These are phyloP conservation scores for Solanum okadae DNA, from an alignment of 257 asterid genomes.

Conservation along the genomic window DNA sequence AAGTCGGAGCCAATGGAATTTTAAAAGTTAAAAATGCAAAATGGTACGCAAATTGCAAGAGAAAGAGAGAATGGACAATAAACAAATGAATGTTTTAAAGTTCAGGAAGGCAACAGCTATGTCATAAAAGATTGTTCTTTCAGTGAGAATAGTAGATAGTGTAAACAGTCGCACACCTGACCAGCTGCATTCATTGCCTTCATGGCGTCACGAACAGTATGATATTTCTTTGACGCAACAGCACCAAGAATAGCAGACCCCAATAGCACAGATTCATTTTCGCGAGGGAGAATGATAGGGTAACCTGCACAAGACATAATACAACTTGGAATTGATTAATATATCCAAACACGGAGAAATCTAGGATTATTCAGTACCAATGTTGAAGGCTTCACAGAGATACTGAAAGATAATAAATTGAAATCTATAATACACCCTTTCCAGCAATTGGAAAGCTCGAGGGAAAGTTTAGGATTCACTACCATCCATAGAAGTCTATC, in stretches of 20 bases:
- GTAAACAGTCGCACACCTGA: constrained; percentile 27
- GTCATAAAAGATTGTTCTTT: neutral
- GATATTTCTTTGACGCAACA: constrained; percentile 81
- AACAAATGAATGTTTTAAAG: neutral
- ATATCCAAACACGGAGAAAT: neutral
- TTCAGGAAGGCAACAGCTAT: neutral
- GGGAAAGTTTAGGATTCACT: neutral
- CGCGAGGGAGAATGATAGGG: constrained; percentile 83
- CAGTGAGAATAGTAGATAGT: neutral
- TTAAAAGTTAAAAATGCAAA: neutral
- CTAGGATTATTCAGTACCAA: neutral
- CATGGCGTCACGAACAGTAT: constrained; percentile 74
- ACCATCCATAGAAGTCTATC: neutral
- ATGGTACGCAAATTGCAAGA: neutral
- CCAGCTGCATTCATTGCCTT: constrained; percentile 87
- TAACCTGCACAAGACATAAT: constrained; percentile 34
- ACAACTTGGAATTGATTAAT: neutral
- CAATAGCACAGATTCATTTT: constrained; percentile 82
- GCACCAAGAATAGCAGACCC: constrained; percentile 99
- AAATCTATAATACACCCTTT: neutral
- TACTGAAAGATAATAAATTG: neutral
- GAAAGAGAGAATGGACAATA: neutral
- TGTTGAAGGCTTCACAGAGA: neutral
- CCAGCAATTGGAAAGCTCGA: neutral
- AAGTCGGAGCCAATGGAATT: neutral